Conservation (phyloP, 2,329 filamentous ascomycete genomes). For the Macrophomina phaseolina region DNA sequence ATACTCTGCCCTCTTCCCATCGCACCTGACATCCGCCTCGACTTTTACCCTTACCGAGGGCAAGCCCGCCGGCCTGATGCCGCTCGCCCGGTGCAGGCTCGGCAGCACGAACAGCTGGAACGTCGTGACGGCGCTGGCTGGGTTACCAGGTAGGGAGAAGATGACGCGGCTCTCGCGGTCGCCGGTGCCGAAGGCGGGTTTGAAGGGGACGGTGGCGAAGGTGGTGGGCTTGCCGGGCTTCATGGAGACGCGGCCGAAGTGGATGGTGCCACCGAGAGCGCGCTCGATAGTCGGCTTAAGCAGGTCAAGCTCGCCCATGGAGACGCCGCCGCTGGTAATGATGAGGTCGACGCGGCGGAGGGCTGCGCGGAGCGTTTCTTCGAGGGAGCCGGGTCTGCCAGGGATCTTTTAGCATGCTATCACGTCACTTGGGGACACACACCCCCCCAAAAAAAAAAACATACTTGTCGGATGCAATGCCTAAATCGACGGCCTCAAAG, state of each 20-base stretch:
- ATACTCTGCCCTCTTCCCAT: constrained; percentile 82
- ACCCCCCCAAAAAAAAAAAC: no score
- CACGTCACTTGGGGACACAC: no score
- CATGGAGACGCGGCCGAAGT: constrained; percentile 96
- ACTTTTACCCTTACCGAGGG: constrained; percentile 74
- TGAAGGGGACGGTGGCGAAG: constrained; percentile 83
- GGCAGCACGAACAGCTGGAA: constrained; percentile 95
- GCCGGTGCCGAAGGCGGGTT: constrained; percentile 50
- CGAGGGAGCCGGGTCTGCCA: constrained; percentile 68
- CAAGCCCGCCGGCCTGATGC: constrained; percentile 70
- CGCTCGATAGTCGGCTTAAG: constrained; percentile 96
- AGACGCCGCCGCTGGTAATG: constrained; percentile 91
- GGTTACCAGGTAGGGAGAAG: constrained; percentile 93
- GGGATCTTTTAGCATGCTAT: constrained; percentile 11
- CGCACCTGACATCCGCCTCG: constrained; percentile 74
- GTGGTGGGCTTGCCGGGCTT: constrained; percentile 98
- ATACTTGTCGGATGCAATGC: constrained; percentile 77
- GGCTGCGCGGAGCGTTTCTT: constrained; percentile 76
- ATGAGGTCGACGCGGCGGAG: constrained; percentile 79
- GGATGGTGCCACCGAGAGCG: constrained; percentile 85
- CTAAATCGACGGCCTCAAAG: constrained; percentile 81
- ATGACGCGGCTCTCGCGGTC: constrained; percentile 70
- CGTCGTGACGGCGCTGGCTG: constrained; percentile 89
- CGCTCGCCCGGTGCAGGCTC: constrained; percentile 77
- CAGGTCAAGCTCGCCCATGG: constrained; percentile 96